These are phyloP conservation scores for Malus hybrid DNA, from an alignment of 331 rosid species.

Conservation along the genomic window DNA sequence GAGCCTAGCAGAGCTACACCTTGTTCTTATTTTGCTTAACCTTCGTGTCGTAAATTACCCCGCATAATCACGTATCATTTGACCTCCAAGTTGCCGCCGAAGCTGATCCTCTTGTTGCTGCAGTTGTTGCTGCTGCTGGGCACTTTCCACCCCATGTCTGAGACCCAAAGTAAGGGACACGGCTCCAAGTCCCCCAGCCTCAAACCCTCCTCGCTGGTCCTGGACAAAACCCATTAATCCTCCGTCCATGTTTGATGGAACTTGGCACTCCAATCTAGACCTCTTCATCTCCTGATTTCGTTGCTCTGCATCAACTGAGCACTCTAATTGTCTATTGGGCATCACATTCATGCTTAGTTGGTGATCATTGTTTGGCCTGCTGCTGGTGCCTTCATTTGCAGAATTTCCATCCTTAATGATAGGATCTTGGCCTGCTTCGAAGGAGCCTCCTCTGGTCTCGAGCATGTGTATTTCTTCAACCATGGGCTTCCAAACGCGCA, in stretches of 20 bases:
- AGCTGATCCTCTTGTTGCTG: slow-evolving; percentile 48
- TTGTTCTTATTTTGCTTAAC: neutral
- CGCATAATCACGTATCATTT: slow-evolving; percentile 59
- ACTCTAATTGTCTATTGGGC: slow-evolving; percentile 27
- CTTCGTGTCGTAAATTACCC: slow-evolving; percentile 27
- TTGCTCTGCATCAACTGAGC: slow-evolving; percentile 23
- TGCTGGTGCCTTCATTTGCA: slow-evolving; percentile 19
- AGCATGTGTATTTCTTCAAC: slow-evolving; percentile 95
- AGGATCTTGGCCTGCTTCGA: slow-evolving; percentile 18
- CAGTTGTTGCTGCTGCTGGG: slow-evolving; percentile 33
- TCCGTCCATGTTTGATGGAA: slow-evolving; percentile 40
- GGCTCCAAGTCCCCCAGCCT: slow-evolving; percentile 56
- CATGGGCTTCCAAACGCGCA: slow-evolving; percentile 98
- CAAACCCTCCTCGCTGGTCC: slow-evolving; percentile 35
- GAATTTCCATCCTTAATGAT: slow-evolving; percentile 20
- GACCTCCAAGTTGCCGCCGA: slow-evolving; percentile 48
- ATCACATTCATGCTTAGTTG: slow-evolving; percentile 19
- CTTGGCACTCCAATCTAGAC: slow-evolving; percentile 42
- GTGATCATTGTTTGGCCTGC: slow-evolving; percentile 12
- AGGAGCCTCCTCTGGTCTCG: slow-evolving; percentile 56
- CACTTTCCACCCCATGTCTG: slow-evolving; percentile 65
- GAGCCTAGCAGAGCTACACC: neutral
- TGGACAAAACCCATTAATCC: slow-evolving; percentile 64
- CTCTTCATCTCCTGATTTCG: slow-evolving; percentile 55
- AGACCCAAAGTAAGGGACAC: slow-evolving; percentile 76